Evolutionary conservation across 2,329 filamentous ascomycete species (phyloP), one percentile per base, ranked within the genome.

Genomic region (Nemania diffusa): DNA sequence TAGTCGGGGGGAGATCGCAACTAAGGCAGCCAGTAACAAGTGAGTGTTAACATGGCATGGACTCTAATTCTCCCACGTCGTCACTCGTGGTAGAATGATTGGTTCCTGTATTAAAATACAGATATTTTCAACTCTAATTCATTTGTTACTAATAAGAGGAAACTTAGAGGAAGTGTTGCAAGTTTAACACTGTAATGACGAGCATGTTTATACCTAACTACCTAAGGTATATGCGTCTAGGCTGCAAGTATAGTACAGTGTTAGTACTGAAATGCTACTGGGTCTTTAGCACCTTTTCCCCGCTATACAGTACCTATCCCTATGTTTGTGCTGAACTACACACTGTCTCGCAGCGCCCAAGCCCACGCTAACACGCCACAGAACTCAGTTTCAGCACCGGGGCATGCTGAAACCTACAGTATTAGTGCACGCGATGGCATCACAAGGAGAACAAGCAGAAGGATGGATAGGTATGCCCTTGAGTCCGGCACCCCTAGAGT

Each of bases 31-130:
- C 62, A 65, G 66, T 65, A 42, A 22, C 42, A 66, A 51, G 27
- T 50, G 55, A 60, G 55, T 6, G 42, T 60, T 48, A n/a, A n/a
- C n/a, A 46, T 48, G 29, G 55, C 57, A 63, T 57, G 58, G 57
- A 40, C 46, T 48, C 24, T 55, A 34, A 32, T 22, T 13, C 17
- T 56, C 20, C 61, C 20, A 27, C 29, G 20, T 62, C 32, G 42
- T 40, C 13, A 50, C 68, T 68, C 71, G 71, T 71, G 71, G 57
- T 26, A 22, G 26, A 63, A 66, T 65, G 71, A 71, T 72, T 72
- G 71, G 71, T 51, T 61, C 55, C 62, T 61, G 32, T 48, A 51
- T 60, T 5, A 22, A 52, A 53, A 56, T 57, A 27, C 22, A 29
- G 13, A 46, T 37, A 32, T 22, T 5, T 11, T 5, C 27, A 29